These are phyloP conservation scores for Aspergillus hiratsukae DNA, from an alignment of 2,329 filamentous ascomycete species.

Conservation along the genomic window DNA sequence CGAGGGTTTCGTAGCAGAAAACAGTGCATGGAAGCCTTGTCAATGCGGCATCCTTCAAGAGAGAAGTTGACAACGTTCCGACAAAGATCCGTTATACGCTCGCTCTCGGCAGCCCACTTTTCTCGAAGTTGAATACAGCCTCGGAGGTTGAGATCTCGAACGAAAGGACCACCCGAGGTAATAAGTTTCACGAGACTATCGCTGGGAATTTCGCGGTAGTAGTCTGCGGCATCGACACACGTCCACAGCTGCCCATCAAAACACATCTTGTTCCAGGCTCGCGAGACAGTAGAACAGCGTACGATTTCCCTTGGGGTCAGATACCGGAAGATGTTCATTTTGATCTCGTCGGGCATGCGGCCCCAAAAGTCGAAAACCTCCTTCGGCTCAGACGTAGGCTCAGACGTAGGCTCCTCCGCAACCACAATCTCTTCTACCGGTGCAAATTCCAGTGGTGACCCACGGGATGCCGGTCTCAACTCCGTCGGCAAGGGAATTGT, in stretches of 20 bases:
- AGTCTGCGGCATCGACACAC: constrained; percentile 75
- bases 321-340: constrained; percentile 70
- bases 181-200: constrained; percentile 82
- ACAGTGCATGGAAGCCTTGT: constrained; percentile 72
- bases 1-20: constrained; percentile 72
- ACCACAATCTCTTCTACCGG: constrained; percentile 16
- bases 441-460: constrained; percentile 23
- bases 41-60: constrained; percentile 83
- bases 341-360: constrained; percentile 76
- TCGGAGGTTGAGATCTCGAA: constrained; percentile 82
- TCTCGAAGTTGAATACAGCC: constrained; percentile 88
- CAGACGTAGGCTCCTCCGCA: constrained; percentile 17
- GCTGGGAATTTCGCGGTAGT: constrained; percentile 81
- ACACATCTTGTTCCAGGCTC: constrained; percentile 73
- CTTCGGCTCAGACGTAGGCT: constrained; percentile 29
- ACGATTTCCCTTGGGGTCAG: constrained; percentile 78
- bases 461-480: constrained; percentile 48
- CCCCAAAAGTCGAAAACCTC: constrained; percentile 67
- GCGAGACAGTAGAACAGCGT: constrained; percentile 70
- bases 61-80: constrained; percentile 82
- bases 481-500: constrained; percentile 63
- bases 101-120: constrained; percentile 67
- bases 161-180: constrained; percentile 77
- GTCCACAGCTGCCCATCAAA: constrained; percentile 95
- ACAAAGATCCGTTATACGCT: constrained; percentile 70